phyloP scores from a whole-genome alignment of 2,329 filamentous ascomycete genomes.

The Teratosphaeria zuluensis region DNA sequence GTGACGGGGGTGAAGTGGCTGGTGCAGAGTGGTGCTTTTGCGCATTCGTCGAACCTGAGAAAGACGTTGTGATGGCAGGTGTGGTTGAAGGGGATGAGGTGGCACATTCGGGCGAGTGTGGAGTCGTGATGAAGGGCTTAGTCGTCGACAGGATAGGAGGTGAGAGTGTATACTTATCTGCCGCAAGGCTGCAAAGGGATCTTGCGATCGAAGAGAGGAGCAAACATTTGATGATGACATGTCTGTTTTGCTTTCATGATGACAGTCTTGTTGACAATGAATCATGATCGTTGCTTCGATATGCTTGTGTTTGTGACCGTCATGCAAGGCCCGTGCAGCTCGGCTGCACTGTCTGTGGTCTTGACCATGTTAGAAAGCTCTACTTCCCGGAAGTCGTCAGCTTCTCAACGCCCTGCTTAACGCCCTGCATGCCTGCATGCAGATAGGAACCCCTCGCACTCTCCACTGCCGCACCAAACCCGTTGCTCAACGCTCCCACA shows the following conservation, averaged over 20 bases:
- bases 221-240: not conserved
- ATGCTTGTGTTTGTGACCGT: not conserved
- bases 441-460: slow-evolving; percentile 16
- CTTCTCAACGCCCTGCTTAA: slow-evolving; percentile 13
- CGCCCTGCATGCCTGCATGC: slow-evolving; percentile 15
- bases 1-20: not conserved
- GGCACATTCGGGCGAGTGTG: not conserved
- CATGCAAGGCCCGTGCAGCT: not conserved
- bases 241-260: not conserved
- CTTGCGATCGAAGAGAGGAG: not conserved
- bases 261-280: not conserved
- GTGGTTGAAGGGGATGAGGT: not conserved
- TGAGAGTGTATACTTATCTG: not conserved
- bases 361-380: not conserved
- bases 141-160: not conserved
- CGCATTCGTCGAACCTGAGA: not conserved
- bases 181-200: not conserved
- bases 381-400: slow-evolving; percentile 6
- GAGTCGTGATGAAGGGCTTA: not conserved
- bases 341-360: not conserved
- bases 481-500: slow-evolving; percentile 19
- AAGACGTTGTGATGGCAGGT: not conserved
- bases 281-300: too few species aligned
- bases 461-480: slow-evolving; percentile 19
- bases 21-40: not conserved